Evolutionary conservation across 768 basidiomycete species (phyloP).

Genomic region (Russula abietina): DNA sequence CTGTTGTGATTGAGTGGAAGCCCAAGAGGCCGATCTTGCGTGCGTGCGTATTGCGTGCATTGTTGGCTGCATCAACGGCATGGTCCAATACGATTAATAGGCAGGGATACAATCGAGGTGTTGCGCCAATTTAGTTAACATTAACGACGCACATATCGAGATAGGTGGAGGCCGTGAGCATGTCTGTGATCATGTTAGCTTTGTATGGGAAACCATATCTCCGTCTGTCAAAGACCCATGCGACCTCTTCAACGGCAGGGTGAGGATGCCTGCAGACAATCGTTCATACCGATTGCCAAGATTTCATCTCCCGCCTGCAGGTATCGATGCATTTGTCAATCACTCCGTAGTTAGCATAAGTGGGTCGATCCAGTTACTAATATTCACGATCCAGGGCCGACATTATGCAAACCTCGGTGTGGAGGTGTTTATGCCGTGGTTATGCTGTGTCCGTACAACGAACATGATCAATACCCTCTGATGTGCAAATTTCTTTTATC

Average conservation of each 20-base stretch:
- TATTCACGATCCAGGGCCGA: conserved; percentile 14
- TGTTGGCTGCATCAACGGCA: conserved; percentile 58
- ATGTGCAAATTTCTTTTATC: conserved; percentile 74
- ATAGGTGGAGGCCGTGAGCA: conserved; percentile 46
- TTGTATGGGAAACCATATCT: conserved; percentile 83
- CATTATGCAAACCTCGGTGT: conserved; percentile 49
- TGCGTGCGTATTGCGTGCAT: conserved; percentile 74
- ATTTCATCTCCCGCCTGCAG: conserved; percentile 21
- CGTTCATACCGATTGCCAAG: conserved; percentile 8
- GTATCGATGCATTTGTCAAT: conserved; percentile 74
- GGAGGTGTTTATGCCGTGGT: conserved; percentile 72
- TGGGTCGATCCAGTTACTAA: conserved; percentile 33
- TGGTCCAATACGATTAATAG: conserved; percentile 80
- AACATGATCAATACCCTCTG: conserved; percentile 65
- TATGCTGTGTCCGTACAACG: conserved; percentile 55
- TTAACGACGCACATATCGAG: conserved; percentile 66
- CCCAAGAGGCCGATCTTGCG: conserved; percentile 57
- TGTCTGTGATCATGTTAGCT: conserved; percentile 36
- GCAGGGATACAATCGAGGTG: conserved; percentile 30
- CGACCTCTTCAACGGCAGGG: conserved; percentile 72
- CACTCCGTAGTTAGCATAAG: conserved; percentile 78
- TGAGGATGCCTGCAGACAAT: conserved; percentile 15
- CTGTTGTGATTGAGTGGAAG: conserved; percentile 32
- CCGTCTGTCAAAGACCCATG: conserved; percentile 75
- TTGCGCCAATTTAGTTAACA: not conserved